Evolutionary conservation across 257 asterid species (phyloP), one percentile per base, ranked within the genome.

Genomic region (Misopates orontium): DNA sequence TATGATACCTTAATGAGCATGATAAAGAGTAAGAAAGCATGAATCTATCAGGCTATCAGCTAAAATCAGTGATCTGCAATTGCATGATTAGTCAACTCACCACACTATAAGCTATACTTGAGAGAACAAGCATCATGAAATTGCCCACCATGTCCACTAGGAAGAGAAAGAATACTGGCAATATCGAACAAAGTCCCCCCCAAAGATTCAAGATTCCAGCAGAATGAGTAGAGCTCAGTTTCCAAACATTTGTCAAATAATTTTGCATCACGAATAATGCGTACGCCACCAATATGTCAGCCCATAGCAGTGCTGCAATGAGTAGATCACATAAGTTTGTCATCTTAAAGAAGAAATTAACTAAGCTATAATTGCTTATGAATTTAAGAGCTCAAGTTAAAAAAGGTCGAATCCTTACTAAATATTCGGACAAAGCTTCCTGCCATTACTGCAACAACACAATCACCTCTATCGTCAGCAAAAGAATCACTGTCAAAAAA

Each of bases 181-280:
- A 22, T 0, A 77, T 25, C 68, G 53, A 44, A 0, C 76, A 58
- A 44, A 82, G 28, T 40, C 87, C 95, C 1, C 66, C 73, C 87
- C 82, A 80, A 1, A 84, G 23, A 18, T 86, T 88, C 70, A 82
- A 49, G 21, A 77, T 72, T 7, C 73, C 85, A 64, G 96, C 89
- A 23, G 90, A 85, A 56, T 67, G 80, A 17, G 84, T 83, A 10
- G 80, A 62, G 18, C 74, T 79, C 54, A 89, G 67, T 19, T 77
- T 75, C 96, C 96, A 89, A 1, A 89, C 89, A 56, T 75, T 58
- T 4, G 90, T 87, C 57, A 89, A 59, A 66, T 87, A 89, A 17
- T 72, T 80, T 71, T 74, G 89, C 95, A 84, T 73, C 73, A 78
- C 80, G 42, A 83, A 89, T 23, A 84, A 62, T 8, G 82, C 85